Base-by-base conservation (phyloP, 2,329 filamentous ascomycete genomes). In the Botrytis porri region DNA sequence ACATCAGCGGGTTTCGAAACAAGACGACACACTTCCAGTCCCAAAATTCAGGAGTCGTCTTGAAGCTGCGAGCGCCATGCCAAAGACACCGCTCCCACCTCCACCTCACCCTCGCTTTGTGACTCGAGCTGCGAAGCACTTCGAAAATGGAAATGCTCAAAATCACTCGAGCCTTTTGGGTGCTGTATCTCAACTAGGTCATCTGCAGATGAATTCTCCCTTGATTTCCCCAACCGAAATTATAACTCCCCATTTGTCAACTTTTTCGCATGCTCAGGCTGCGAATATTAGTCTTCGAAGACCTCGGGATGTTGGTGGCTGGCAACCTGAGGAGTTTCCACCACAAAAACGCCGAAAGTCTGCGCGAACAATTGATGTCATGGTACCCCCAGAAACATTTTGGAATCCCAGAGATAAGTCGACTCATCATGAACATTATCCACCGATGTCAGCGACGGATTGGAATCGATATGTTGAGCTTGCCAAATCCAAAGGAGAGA, bases 361-460 rank as follows among this genome's bases (percentile, higher is more conserved):
- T 0, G 84, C 84, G n/a, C 85, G 88, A 37, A 86, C 88, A 75
- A 88, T 90, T 59, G 88, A 90, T 76, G 82, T 83, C 32, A 86
- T 87, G 6, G 84, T 89, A 20, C 83, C 85, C 76, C 89, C 90
- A 75, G 84, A 83, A 10, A 83, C 84, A 0, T 91, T 87, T 77
- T 91, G 89, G 89, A 84, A 86, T 64, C 81, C 82, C 5, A 83
- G 84, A 62, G 85, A 90, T 76, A 83, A 82, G 72, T 82, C 79
- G 32, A 89, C 87, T 1, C 89, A 88, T 85, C 89, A 91, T 75
- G 82, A 89, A 6, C 80, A 87, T 69, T 91, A 91, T 76, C 89
- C 89, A 0, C 86, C 89, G 75, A 90, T 91, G 88, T 89, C 86
- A 0, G 85, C 88, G 72, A 82, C 88, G 10, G 88, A 91, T 74